Percentiles rank a stretch among this genome's conserved stretches.
Conservation (phyloP, 2,329 filamentous ascomycete genomes). For the Fusarium torulosum region DNA sequence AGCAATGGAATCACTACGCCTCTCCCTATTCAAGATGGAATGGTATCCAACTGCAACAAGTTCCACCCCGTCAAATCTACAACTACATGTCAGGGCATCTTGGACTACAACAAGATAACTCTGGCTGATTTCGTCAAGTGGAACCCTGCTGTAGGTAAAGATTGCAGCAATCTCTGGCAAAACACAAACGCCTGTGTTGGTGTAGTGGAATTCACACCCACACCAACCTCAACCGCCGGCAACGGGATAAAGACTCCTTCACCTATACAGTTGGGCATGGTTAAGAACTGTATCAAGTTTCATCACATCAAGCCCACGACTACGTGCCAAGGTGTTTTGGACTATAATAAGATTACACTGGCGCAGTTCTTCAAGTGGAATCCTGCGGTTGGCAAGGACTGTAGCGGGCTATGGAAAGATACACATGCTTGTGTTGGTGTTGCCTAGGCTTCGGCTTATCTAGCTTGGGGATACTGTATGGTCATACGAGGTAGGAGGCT, state of each 20-base stretch:
- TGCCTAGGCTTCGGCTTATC: too few species aligned
- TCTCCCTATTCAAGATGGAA: not conserved
- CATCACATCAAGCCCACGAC: not conserved
- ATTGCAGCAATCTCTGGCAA: not conserved
- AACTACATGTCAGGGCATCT: conserved; percentile 7
- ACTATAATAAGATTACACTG: not conserved
- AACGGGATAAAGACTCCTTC: not conserved
- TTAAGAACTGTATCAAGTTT: not conserved
- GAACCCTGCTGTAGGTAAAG: not conserved
- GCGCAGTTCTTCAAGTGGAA: not conserved
- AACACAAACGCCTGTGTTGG: conserved; percentile 6
- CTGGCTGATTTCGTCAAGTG: not conserved
- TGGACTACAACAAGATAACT: conserved; percentile 8
- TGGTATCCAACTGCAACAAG: not conserved
- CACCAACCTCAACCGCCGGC: not conserved
- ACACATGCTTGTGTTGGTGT: not conserved
- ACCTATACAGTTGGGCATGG: not conserved
- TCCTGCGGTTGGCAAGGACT: not conserved
- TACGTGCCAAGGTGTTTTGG: not conserved
- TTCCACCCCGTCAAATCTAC: not conserved
- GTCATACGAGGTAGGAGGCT: too few species aligned
- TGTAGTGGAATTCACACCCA: not conserved
- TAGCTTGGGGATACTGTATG: too few species aligned
- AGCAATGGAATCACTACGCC: not conserved
- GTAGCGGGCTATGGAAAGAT: not conserved